Base-by-base conservation (phyloP, 805 yeast species). In the Metschnikowia kofuensis region DNA sequence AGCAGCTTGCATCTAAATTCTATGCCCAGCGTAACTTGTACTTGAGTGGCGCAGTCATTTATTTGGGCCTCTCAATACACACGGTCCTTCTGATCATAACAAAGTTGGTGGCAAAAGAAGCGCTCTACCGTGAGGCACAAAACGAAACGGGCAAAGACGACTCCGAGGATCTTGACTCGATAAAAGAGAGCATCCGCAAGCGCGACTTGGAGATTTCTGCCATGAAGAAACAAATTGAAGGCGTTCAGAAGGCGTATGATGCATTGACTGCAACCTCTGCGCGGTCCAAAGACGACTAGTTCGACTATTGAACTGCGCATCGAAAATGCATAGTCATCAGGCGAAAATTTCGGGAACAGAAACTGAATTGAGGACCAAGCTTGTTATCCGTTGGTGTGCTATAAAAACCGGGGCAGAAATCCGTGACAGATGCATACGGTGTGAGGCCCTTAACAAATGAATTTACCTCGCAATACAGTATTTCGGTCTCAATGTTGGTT, bases 11-110 rank as follows among this genome's bases (percentile, higher is more conserved):
- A 6, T 69, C 79, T 41, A 78, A 82, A 51, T 82, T 84, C 49
- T 83, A 81, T 56, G 74, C 83, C 36, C 87, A 83, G 62, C 72
- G 88, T 60, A 83, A 83, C 55, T 69, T 80, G 38, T 83, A 83
- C 61, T 72, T 83, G 47, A 75, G 82, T 13, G 88, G 87, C 8
- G 84, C 84, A 8, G 83, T 82, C 5, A 63, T 83, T 50, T 83
- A 79, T 63, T 73, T 80, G 57, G 71, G 68, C 49, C 54, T 82
- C 42, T 79, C 84, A 9, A 81, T 82, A 48, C 74, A 72, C 35
- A 80, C 84, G 0, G 79, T 81, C 41, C 67, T 77, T 54, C 73
- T 76, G 35, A 74, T 83, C 45, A 71, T 82, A 41, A 71, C 69
- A 51, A 78, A 80, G 62, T 66, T 83, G 63, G 79, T 80, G 37